A percentile compares a stretch with the other conserved stretches of the same genome.
Evolutionary conservation across 176 grass and related monocot species (phyloP).

Genomic region (Oryza coarctata): DNA sequence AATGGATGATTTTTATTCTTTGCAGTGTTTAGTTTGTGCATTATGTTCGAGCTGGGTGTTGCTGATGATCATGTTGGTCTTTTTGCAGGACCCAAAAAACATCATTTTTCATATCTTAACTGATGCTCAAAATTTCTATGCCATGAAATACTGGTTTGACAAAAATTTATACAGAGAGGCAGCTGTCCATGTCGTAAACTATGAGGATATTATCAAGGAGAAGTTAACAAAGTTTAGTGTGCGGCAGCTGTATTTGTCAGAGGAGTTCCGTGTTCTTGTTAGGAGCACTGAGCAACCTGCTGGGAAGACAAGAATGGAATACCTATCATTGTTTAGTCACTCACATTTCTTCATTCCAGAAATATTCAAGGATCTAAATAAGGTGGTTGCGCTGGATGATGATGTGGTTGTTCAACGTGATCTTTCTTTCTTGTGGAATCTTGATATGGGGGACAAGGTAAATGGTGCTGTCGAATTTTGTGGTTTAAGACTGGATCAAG

Average conservation of each 20-base stretch:
- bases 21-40: slow-evolving; percentile 7
- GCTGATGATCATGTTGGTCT: slow-evolving; percentile 19
- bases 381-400: slow-evolving; percentile 85
- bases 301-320: slow-evolving; percentile 63
- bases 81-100: slow-evolving; percentile 63
- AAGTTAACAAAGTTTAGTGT: slow-evolving; percentile 40
- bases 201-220: slow-evolving; percentile 53
- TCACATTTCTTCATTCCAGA: slow-evolving; percentile 92
- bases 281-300: slow-evolving; percentile 52
- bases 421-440: slow-evolving; percentile 82
- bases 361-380: slow-evolving; percentile 87
- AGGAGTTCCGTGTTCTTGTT: slow-evolving; percentile 91
- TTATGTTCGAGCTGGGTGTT: slow-evolving; percentile 26
- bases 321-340: slow-evolving; percentile 80
- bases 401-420: slow-evolving; percentile 89
- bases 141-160: slow-evolving; percentile 87
- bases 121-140: slow-evolving; percentile 77
- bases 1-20: slow-evolving; percentile 27
- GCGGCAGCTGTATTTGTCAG: slow-evolving; percentile 57
- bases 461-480: slow-evolving; percentile 80
- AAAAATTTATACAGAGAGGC: slow-evolving; percentile 68
- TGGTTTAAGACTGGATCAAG: slow-evolving; percentile 67
- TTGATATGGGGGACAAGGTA: slow-evolving; percentile 85
- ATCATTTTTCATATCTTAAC: slow-evolving; percentile 90
- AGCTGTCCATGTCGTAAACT: slow-evolving; percentile 64